A percentile compares a stretch with the other conserved stretches of the same genome.
phyloP scores from a whole-genome alignment of 352 stramenopile species.

The Pythium aphanidermatum region DNA sequence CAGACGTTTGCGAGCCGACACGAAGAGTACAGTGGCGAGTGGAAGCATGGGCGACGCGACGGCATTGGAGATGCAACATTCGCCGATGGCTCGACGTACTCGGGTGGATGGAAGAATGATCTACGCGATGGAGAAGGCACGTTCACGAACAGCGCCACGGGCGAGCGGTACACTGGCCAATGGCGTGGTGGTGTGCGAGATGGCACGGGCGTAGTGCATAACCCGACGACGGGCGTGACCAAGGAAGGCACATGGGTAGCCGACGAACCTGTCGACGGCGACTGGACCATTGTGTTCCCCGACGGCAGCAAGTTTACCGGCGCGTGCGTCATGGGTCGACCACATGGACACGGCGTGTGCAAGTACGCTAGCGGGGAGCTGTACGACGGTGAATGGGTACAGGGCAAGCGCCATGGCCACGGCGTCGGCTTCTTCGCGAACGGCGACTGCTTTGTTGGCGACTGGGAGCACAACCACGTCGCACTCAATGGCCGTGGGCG shows the following conservation, averaged over 20 bases:
- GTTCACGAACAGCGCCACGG: conserved; percentile 36
- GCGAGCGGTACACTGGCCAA: conserved; percentile 68
- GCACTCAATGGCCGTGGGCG: conserved; percentile 62
- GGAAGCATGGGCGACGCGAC: conserved; percentile 41
- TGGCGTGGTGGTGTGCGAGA: conserved; percentile 49
- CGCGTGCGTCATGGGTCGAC: conserved; percentile 48
- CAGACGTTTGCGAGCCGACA: conserved; percentile 20
- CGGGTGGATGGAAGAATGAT: conserved; percentile 47
- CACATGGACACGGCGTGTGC: conserved; percentile 64
- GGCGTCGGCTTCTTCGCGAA: conserved; percentile 71
- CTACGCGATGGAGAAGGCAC: conserved; percentile 58
- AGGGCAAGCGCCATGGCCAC: conserved; percentile 67
- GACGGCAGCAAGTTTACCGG: conserved; percentile 73
- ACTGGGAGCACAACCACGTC: conserved; percentile 81
- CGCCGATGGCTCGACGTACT: conserved; percentile 48
- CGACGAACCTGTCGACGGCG: conserved; percentile 53
- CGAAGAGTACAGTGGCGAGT: conserved; percentile 62
- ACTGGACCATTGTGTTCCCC: conserved; percentile 76
- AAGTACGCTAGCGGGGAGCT: conserved; percentile 81
- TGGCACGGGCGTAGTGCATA: conserved; percentile 37
- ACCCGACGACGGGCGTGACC: conserved; percentile 40
- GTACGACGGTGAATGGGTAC: conserved; percentile 80
- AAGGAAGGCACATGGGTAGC: conserved; percentile 62
- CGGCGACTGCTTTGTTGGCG: conserved; percentile 62
- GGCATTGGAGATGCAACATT: conserved; percentile 56